These are phyloP conservation scores for Aspergillus ochraceoroseus DNA, from an alignment of 2,329 filamentous ascomycete genomes.

Conservation along the genomic window DNA sequence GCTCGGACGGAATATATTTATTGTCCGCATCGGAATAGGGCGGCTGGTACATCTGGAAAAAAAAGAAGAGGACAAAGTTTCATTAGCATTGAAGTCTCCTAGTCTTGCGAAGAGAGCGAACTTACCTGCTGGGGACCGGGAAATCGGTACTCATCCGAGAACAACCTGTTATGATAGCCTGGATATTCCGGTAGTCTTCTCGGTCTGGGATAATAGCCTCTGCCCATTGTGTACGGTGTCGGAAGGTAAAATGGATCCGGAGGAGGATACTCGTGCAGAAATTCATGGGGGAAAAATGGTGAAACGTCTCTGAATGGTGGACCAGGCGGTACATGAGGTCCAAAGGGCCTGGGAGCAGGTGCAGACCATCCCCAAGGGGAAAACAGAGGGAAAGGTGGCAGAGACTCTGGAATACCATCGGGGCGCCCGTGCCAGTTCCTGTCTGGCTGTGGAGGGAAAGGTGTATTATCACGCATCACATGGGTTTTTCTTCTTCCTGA, in stretches of 20 bases:
- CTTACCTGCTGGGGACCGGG: slow-evolving; percentile 15
- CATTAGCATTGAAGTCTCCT: neutral
- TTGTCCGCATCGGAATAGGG: slow-evolving; percentile 1
- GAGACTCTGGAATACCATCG: neutral
- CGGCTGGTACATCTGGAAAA: slow-evolving; percentile 11
- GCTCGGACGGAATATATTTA: neutral
- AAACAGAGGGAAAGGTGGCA: neutral
- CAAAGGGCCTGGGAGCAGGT: neutral
- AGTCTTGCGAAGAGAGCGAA: neutral
- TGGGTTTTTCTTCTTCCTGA: slow-evolving; percentile 1
- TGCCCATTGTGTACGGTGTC: neutral
- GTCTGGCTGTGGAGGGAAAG: neutral
- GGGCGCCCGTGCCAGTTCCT: neutral
- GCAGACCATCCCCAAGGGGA: slow-evolving; percentile 1
- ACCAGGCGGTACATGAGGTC: neutral
- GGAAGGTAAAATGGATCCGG: slow-evolving; percentile 1
- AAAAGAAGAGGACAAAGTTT: too few relatives aligned
- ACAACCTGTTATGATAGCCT: slow-evolving; percentile 9
- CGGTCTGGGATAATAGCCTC: neutral
- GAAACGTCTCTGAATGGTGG: slow-evolving; percentile 3
- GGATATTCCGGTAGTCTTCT: slow-evolving; percentile 1
- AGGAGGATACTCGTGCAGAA: neutral
- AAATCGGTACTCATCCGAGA: slow-evolving; percentile 16
- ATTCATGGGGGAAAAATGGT: neutral
- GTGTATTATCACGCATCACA: neutral